Evolutionary conservation across 2,329 filamentous ascomycete genomes (phyloP).

Genomic region (Pseudogymnoascus sp.): DNA sequence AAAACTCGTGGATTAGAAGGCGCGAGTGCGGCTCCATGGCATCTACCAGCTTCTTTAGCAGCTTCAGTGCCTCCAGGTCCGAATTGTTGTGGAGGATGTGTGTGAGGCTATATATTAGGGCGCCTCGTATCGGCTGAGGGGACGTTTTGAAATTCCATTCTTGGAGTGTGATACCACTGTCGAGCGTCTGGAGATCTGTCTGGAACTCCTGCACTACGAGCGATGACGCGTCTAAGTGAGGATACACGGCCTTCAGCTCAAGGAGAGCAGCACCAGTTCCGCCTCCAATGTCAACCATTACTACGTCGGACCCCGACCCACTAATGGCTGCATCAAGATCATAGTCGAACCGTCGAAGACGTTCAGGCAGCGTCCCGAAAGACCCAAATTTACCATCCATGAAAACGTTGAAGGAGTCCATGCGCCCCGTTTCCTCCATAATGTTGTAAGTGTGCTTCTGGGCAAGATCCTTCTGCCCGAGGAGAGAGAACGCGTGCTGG

Average conservation of each 20-base stretch:
- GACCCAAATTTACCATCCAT: conserved; percentile 34
- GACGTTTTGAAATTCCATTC: conserved; percentile 31
- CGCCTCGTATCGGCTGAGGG: conserved; percentile 29
- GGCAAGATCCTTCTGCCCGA: conserved; percentile 27
- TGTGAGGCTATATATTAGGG: conserved; percentile 29
- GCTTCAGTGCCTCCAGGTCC: conserved; percentile 30
- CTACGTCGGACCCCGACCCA: conserved; percentile 15
- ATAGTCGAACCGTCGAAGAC: conserved; percentile 27
- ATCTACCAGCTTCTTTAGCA: conserved; percentile 30
- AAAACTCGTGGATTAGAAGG: conserved; percentile 31
- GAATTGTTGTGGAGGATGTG: conserved; percentile 33
- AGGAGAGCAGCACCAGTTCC: conserved; percentile 32
- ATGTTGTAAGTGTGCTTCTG: conserved; percentile 31
- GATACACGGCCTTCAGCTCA: conserved; percentile 30
- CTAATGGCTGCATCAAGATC: conserved; percentile 25
- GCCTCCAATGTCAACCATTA: conserved; percentile 33
- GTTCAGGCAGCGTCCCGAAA: conserved; percentile 29
- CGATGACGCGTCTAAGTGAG: conserved; percentile 23
- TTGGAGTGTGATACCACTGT: conserved; percentile 24
- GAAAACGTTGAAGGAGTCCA: conserved; percentile 34
- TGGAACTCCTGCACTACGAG: conserved; percentile 33
- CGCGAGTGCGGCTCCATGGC: conserved; percentile 31
- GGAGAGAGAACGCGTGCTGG: conserved; percentile 29
- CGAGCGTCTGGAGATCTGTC: conserved; percentile 21
- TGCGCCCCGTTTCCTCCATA: conserved; percentile 31